Base-by-base conservation (phyloP, 352 stramenopile genomes). In the Phytophthora citrophthora region DNA sequence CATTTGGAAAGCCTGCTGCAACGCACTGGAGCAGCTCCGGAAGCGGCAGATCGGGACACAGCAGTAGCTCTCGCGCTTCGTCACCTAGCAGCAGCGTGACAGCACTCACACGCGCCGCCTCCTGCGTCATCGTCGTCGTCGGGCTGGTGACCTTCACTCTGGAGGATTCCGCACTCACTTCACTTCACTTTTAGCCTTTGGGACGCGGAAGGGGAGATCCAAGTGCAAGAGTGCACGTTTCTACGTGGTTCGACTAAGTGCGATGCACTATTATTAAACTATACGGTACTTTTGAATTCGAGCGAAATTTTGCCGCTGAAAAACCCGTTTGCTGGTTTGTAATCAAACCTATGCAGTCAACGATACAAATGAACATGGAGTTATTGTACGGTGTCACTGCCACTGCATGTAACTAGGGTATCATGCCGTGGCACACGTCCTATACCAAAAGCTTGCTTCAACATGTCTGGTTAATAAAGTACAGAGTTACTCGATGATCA, bases 1-100 rank as follows among this genome's bases (percentile, higher is more conserved):
- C 39, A 26, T 20, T 20, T 20, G 59, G 60, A 59, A 91, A 91
- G 24, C 70, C 74, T 24, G 80, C 78, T 9, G 51, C 36, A 27
- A 91, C 45, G 55, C 82, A 91, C 18, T 61, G 64, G 39, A 79
- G 68, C 18, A 91, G 70, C 70, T 91, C 82, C n/a, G 59, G 43
- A 8, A 90, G 44, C 20, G 72, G 26, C 13, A 86, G 45, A 11
- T 47, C 61, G 2, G 71, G 51, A 41, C 70, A 72, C 59, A 91
- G 54, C 52, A 88, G 64, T 41, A 88, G 29, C 38, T 88, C 63
- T 16, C 65, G 61, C 52, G 53, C 46, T 29, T 69, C 62, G 24
- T 64, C 61, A 47, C 61, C 53, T 24, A 74, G 63, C 52, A 70
- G 43, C 26, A 88, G 67, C 63, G 66, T 78, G 47, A 88, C 67